Evolutionary conservation across 2,329 filamentous ascomycete genomes (phyloP), one percentile per base, ranked within the genome.

Genomic region (Epichloe baconii): DNA sequence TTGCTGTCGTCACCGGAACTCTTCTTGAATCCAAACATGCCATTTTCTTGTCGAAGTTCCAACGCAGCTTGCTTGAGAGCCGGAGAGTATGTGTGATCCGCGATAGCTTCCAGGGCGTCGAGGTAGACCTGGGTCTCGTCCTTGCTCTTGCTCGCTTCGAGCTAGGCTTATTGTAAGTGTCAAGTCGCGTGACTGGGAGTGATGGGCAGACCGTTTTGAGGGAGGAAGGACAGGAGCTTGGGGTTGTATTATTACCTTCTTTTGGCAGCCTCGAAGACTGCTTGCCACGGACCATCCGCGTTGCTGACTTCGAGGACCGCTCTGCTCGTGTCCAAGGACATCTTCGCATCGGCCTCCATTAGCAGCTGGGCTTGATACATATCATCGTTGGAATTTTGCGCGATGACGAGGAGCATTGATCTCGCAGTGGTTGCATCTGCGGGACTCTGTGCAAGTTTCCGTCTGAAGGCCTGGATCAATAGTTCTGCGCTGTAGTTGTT

Each of bases 51-150:
- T 35, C 58, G 56, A 34, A 60, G 26, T 50, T 64, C 62, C 17
- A 58, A 46, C 1, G 57, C 62, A 44, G 60, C 56, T 17, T 64
- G 57, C 35, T 60, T 59, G 11, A 65, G 54, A 2, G 52, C 44
- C 6, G 55, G 50, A 3, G 58, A 61, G 40, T 52, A 50, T 10
- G 53, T 56, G 42, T 65, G 59, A 14, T 68, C 61, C 2, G 66
- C 66, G 19, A 69, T 62, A 0, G 63, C 62, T 21, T 68, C 60
- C 48, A 68, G 56, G 35, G 67, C 67, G 36, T 68, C 64, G 12
- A 69, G 54, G 41, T 60, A 67, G 1, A 66, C 55, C 31, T 54
- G 57, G 37, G 59, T 64, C 40, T 58, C 63, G 12, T 66, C 64
- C 26, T 59, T 59, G 23, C 56, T 59, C 7, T 56, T 57, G 45